These are phyloP conservation scores for Rubia peregrina DNA, from an alignment of 305 asterid genomes.

Conservation along the genomic window DNA sequence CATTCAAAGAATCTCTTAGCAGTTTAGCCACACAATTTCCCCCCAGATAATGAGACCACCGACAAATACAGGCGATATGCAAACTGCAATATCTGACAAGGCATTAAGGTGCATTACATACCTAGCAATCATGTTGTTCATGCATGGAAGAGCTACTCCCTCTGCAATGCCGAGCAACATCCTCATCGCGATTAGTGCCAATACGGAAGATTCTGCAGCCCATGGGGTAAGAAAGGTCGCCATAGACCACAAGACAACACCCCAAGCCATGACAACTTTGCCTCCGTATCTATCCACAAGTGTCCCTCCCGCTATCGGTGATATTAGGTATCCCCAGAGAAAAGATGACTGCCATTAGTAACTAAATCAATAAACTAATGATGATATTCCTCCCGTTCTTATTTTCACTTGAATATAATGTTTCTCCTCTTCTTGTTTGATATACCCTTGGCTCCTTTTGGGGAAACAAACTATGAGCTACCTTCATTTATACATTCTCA, in stretches of 20 bases:
- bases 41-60: neutral
- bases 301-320: constrained; percentile 94
- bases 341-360: constrained; percentile 91
- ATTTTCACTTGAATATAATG: neutral
- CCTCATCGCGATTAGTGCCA: constrained; percentile 60
- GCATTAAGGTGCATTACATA: constrained; percentile 18
- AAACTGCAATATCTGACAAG: constrained; percentile 3
- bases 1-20: constrained; percentile 8
- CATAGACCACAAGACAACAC: constrained; percentile 90
- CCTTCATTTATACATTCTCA: neutral
- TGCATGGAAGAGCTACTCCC: constrained; percentile 99
- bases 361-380: constrained; percentile 29
- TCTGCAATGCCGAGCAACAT: constrained; percentile 89
- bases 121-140: constrained; percentile 95
- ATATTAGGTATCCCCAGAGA: constrained; percentile 97
- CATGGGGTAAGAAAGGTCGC: constrained; percentile 93
- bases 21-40: constrained; percentile 1
- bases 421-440: neutral
- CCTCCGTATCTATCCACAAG: constrained; percentile 87
- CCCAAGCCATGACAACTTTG: constrained; percentile 96
- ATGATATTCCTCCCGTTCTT: neutral
- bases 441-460: neutral
- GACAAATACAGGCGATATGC: neutral
- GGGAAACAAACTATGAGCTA: neutral
- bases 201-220: constrained; percentile 76